These are phyloP conservation scores for Xylaria multiplex DNA, from an alignment of 2,329 filamentous ascomycete species.

Conservation along the genomic window DNA sequence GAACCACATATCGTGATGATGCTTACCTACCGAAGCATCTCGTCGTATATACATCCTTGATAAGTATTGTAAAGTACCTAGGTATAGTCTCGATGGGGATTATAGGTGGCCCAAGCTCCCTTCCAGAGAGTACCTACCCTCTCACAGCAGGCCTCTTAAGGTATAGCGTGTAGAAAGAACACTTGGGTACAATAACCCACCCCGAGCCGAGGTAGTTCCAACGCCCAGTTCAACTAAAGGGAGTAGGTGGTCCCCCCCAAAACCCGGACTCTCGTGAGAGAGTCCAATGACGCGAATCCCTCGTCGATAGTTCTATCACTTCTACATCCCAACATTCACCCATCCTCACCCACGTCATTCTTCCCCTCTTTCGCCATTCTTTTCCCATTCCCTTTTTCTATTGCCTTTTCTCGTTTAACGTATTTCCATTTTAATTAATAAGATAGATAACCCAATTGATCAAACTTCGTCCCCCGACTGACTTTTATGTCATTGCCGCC, in stretches of 20 bases:
- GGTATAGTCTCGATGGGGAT: too few species aligned
- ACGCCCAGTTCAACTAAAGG: background rate
- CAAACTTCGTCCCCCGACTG: background rate
- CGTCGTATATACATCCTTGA: too few species aligned
- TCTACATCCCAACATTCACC: background rate
- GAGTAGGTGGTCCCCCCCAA: too few species aligned
- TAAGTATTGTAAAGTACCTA: too few species aligned
- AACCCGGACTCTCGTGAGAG: too few species aligned
- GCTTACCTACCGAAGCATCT: too few species aligned
- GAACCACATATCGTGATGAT: too few species aligned
- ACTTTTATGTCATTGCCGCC: conserved; percentile 40
- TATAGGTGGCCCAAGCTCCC: conserved; percentile 1
- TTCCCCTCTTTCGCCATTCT: conserved; percentile 7
- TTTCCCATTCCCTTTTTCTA: conserved; percentile 13
- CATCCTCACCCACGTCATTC: background rate
- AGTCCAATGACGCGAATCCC: conserved; percentile 26
- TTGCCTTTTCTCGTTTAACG: background rate
- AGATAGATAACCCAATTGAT: background rate
- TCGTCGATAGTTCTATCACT: background rate
- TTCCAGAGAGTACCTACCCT: too few species aligned
- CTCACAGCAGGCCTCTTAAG: too few species aligned
- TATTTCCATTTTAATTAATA: background rate
- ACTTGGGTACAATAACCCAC: too few species aligned
- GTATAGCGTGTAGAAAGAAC: too few species aligned
- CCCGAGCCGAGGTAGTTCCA: conserved; percentile 20